phyloP scores from a whole-genome alignment of 1,284 basidiomycete species.

The Malassezia caprae region DNA sequence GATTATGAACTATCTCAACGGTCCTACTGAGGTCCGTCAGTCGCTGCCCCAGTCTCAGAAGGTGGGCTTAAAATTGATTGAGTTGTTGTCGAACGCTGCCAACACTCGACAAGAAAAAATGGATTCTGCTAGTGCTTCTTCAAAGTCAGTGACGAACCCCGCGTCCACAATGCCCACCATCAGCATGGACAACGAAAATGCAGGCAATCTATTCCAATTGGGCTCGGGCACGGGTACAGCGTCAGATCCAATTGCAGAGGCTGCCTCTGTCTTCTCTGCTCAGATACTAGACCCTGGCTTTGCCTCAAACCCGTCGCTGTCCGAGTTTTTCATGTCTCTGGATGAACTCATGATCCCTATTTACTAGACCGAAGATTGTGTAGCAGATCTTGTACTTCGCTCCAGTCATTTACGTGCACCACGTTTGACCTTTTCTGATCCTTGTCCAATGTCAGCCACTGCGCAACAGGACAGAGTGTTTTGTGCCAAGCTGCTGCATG shows the following conservation, averaged over 20 bases:
- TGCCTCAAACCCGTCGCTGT: neutral
- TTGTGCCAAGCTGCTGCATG: neutral
- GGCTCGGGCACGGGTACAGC: neutral
- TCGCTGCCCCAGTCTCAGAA: constrained; percentile 12
- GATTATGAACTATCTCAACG: constrained; percentile 13
- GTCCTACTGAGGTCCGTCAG: neutral
- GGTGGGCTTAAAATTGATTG: constrained; percentile 12
- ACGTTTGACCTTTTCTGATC: neutral
- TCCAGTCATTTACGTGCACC: constrained; percentile 4
- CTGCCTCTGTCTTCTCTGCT: constrained; percentile 4
- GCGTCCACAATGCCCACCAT: neutral
- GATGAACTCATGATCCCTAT: constrained; percentile 18
- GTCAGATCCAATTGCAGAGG: constrained; percentile 7
- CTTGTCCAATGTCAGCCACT: neutral
- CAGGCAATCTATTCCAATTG: constrained; percentile 12
- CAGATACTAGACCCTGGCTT: constrained; percentile 13
- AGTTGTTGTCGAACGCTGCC: constrained; percentile 8
- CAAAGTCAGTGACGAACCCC: neutral
- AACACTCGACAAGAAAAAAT: neutral
- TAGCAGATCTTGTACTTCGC: constrained; percentile 6
- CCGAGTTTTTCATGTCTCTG: constrained; percentile 15
- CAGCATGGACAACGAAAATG: constrained; percentile 5
- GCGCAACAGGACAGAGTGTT: neutral
- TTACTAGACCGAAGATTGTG: constrained; percentile 3
- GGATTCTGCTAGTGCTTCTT: neutral